Evolutionary conservation across 768 basidiomycete species (phyloP), one percentile per base, ranked within the genome.

Genomic region (Leccinum subtestaceum): DNA sequence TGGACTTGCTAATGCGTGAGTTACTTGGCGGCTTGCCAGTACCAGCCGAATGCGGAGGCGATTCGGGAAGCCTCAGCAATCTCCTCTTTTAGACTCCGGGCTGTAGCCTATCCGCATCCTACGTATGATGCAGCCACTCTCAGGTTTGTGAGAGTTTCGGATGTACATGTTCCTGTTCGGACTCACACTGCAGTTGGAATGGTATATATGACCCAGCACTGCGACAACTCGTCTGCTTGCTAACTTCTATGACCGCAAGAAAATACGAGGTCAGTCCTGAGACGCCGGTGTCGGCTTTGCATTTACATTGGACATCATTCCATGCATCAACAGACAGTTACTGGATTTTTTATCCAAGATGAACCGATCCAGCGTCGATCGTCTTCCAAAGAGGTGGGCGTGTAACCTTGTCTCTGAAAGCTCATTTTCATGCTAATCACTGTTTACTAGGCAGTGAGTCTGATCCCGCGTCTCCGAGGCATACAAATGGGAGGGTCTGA

Each of bases 321-420:
- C 55, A 2, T 29, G 2, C 5, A 32, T n/a, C 8, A 2, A 56
- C 52, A 53, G 51, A 4, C 34, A 29, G 57, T 57, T 5, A 5
- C 40, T 19, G 57, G 61, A 6, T 59, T 48, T 36, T 64, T 59
- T 56, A n/a, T 53, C 12, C 63, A 59, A 55, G 58, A 64, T 54
- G 48, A 57, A 36, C 52, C 45, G 23, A 38, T 11, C 29, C n/a
- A 34, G 19, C 2, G 4, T 59, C 19, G 27, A 19, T 27, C 15
- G 3, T 51, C 50, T 13, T 15, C 27, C n/a, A 17, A 10, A 25
- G 11, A 57, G 56, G 56, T 54, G 25, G 9, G 56, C 27, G 1
- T 21, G n/a, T 25, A 15, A 11, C 5, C 9, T 11, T 19, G 15
- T 21, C n/a, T 27, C 13, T 25, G 52, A 29, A 23, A 1, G 4